Base-by-base conservation (phyloP, 139 green algal genomes). In the Chlamydomonas applanata region DNA sequence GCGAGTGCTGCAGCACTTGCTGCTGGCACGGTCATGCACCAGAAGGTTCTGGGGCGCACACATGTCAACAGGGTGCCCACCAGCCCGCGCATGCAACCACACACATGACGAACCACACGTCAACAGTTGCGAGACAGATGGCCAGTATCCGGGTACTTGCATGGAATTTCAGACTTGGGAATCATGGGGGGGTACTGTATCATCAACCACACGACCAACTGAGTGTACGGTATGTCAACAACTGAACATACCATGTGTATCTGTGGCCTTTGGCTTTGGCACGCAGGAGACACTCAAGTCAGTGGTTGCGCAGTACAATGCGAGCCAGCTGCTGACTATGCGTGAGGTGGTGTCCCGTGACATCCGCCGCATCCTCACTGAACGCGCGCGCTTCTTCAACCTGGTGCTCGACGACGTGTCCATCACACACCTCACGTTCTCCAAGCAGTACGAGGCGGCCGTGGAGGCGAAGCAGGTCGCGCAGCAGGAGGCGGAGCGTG, bases 241-340 rank as follows among this genome's bases (percentile, higher is more conserved):
- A n/a, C n/a, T n/a, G n/a, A n/a, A n/a, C n/a, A n/a, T n/a, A n/a
- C n/a, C n/a, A n/a, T n/a, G n/a, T n/a, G n/a, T n/a, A n/a, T n/a
- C n/a, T n/a, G n/a, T n/a, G n/a, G n/a, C n/a, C n/a, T n/a, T n/a
- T 36, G 17, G 19, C 27, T 40, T 52, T 4, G 36, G 68, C 36
- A 16, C 78, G 57, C 88, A 97, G 87, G 93, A 98, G 80, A 97
- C 93, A 0, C 77, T 98, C 34, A 98, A 98, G 83, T 91, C 82
- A 24, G 96, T 99, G n/a, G 93, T 99, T 45, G 96, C 96, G 32
- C 94, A 97, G 77, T 99, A 99, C 88, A 99, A 99, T 83, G 96
- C 96, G 45, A 91, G 79, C 63, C 94, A 99, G 88, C 88, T 99
- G 78, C 87, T 99, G 36, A 99, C 96, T 0, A 92, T 96, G 92